A percentile compares a stretch with the other conserved stretches of the same genome.
phyloP scores from a whole-genome alignment of 208 protist genomes.

The Leishmania lainsoni region DNA sequence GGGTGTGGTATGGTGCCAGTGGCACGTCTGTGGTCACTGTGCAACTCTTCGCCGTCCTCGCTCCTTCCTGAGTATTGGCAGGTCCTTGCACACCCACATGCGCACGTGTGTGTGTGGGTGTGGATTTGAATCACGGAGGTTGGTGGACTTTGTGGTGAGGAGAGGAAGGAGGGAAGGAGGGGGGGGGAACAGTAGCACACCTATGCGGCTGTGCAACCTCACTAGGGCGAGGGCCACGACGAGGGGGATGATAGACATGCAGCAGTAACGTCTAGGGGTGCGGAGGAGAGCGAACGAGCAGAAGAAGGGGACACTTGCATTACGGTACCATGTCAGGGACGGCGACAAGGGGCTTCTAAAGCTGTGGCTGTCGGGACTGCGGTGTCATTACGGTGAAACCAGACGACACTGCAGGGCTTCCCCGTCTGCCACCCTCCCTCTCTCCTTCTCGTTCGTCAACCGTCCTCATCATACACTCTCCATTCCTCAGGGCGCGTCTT shows the following conservation, averaged over 20 bases:
- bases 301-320: neutral
- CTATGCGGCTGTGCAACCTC: no score
- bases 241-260: neutral
- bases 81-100: neutral
- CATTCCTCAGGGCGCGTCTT: neutral
- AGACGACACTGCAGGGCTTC: neutral
- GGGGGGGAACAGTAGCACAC: neutral
- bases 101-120: no score
- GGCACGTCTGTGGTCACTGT: neutral
- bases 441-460: neutral
- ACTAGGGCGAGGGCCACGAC: neutral
- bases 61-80: neutral
- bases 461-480: neutral
- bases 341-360: neutral
- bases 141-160: neutral
- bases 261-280: no score
- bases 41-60: neutral
- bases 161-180: neutral
- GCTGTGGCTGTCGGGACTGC: neutral
- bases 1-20: constrained; percentile 16
- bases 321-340: neutral
- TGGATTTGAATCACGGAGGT: neutral
- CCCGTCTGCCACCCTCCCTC: neutral
- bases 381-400: neutral
- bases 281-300: neutral